These are phyloP conservation scores for Trypanosomatidae sp. DNA, from an alignment of 208 protist genomes.

Conservation along the genomic window DNA sequence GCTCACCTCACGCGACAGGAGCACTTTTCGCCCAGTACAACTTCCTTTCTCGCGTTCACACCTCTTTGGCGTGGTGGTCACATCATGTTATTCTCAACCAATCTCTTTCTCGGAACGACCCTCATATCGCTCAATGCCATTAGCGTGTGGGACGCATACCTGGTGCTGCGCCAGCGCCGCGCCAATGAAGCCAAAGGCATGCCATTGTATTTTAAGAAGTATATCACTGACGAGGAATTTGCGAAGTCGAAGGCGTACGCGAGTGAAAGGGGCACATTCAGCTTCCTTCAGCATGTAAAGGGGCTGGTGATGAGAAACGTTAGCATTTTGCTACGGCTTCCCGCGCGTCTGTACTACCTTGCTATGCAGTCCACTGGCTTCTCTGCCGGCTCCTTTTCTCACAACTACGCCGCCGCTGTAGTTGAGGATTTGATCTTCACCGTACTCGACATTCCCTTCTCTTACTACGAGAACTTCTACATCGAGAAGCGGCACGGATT, in stretches of 20 bases:
- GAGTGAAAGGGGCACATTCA: slow-evolving; percentile 30
- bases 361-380: slow-evolving; percentile 22
- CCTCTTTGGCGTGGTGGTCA: background rate
- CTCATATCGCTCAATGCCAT: slow-evolving; percentile 46
- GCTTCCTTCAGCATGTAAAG: slow-evolving; percentile 34
- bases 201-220: slow-evolving; percentile 27
- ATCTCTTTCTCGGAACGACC: slow-evolving; percentile 39
- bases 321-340: slow-evolving; percentile 33
- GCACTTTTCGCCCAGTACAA: background rate
- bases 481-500: slow-evolving; percentile 86
- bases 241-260: slow-evolving; percentile 45
- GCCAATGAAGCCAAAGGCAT: slow-evolving; percentile 18
- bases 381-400: slow-evolving; percentile 45
- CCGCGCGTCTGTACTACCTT: slow-evolving; percentile 43
- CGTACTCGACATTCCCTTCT: slow-evolving; percentile 58
- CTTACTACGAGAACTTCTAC: slow-evolving; percentile 80
- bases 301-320: slow-evolving; percentile 34
- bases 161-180: slow-evolving; percentile 46
- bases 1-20: background rate
- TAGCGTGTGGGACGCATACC: slow-evolving; percentile 54
- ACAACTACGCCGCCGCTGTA: slow-evolving; percentile 49
- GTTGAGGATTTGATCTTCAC: slow-evolving; percentile 39
- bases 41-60: background rate
- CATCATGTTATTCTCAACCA: slow-evolving; percentile 5
- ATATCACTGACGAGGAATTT: slow-evolving; percentile 46